phyloP scores from a whole-genome alignment of 2,329 filamentous ascomycete species.

The Fusarium siculi region DNA sequence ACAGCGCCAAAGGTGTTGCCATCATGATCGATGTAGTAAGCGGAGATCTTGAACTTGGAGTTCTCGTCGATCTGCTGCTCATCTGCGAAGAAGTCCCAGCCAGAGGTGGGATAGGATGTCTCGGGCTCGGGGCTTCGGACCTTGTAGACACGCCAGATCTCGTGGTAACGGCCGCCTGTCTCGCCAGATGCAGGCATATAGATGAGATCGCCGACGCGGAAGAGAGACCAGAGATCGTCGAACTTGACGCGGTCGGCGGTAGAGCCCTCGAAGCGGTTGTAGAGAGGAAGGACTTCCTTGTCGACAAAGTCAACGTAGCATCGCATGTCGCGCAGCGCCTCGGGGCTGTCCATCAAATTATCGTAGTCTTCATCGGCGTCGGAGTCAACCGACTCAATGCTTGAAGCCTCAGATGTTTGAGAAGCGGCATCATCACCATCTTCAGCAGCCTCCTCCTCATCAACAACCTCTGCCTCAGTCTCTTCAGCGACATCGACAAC shows the following conservation, averaged over 20 bases:
- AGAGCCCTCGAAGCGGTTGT: conserved; percentile 44
- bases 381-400: conserved; percentile 44
- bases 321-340: conserved; percentile 54
- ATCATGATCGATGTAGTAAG: conserved; percentile 57
- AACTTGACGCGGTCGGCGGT: conserved; percentile 50
- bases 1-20: conserved; percentile 53
- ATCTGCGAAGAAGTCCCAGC: conserved; percentile 52
- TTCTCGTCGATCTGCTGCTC: conserved; percentile 46
- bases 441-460: conserved; percentile 19
- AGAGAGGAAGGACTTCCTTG: conserved; percentile 53
- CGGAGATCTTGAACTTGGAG: conserved; percentile 49
- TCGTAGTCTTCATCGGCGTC: conserved; percentile 51
- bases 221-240: conserved; percentile 56
- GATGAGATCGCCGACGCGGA: conserved; percentile 54
- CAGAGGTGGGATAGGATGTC: conserved; percentile 42
- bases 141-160: conserved; percentile 53
- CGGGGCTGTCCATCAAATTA: conserved; percentile 51
- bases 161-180: conserved; percentile 51
- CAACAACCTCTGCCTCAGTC: conserved; percentile 45
- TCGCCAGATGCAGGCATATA: conserved; percentile 52
- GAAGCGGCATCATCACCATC: conserved; percentile 48
- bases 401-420: conserved; percentile 39
- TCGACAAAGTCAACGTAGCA: conserved; percentile 59
- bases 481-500: conserved; percentile 40
- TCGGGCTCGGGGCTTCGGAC: conserved; percentile 47